Base-by-base conservation (phyloP, 2,329 filamentous ascomycete genomes). In the Penicillium fuscoglaucum region DNA sequence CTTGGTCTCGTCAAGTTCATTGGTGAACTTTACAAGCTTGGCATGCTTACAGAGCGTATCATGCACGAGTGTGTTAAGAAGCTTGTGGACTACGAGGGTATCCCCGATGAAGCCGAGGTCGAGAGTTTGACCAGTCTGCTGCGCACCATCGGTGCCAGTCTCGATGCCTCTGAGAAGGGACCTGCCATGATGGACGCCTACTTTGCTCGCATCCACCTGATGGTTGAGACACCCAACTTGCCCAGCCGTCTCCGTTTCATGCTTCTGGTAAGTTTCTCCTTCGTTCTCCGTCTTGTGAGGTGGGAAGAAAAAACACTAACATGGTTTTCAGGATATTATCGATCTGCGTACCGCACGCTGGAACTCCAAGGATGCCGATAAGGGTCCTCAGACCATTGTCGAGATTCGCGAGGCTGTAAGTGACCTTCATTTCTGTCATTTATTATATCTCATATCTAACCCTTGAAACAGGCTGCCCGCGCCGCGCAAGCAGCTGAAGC, bases 51-150 rank as follows among this genome's bases (percentile, higher is more conserved):
- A 61, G 91, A 97, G 77, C 90, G 93, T 75, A 99, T 99, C 79
- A 99, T 99, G 95, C 93, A 99, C 81, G 91, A 97, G 78, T 99
- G 95, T 84, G 92, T 99, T 29, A 89, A 92, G 80, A 96, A 96
- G 79, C 85, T 99, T 63, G 90, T 99, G 66, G 93, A 99, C 79
- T 98, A 96, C 77, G 89, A 93, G 72, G 92, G 91, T 61, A 81
- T 91, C 61, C 95, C 95, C 45, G 95, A 99, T 68, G 95, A 99
- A 79, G 90, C 93, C 54, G 93, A 97, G 76, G 89, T 99, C 60
- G 95, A 99, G 83, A 96, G 91, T 67, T 87, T 99, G 77, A 92
- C 89, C 70, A 97, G 96, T 80, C 84, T 99, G 63, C 85, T 99
- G 61, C 87, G 89, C 66, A 96, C 95, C 40, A 96, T 99, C 63